phyloP scores from a whole-genome alignment of 2,329 filamentous ascomycete species.

The Xylaria hypoxylon region DNA sequence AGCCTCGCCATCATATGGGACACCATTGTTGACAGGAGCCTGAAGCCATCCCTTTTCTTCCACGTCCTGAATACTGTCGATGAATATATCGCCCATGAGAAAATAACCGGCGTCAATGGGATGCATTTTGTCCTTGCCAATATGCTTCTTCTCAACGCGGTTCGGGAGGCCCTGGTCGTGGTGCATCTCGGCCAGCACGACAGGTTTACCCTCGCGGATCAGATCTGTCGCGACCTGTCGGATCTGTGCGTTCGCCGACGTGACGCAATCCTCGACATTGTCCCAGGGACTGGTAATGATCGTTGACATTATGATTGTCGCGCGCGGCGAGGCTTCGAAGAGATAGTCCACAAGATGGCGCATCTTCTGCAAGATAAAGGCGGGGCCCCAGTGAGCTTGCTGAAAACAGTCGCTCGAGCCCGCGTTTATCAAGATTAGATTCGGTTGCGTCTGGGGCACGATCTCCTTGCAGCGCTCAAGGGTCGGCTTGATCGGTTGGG shows the following conservation, averaged over 20 bases:
- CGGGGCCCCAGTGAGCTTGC: constrained; percentile 45
- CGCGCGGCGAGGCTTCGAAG: constrained; percentile 46
- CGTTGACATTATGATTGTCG: constrained; percentile 48
- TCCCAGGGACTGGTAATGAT: constrained; percentile 48
- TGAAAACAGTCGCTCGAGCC: constrained; percentile 49
- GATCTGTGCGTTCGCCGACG: constrained; percentile 48
- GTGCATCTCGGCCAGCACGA: constrained; percentile 48
- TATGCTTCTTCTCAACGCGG: constrained; percentile 43
- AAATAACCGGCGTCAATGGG: constrained; percentile 48
- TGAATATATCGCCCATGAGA: constrained; percentile 50
- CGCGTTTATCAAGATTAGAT: constrained; percentile 48
- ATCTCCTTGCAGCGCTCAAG: constrained; percentile 46
- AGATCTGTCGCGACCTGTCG: constrained; percentile 46
- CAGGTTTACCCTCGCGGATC: constrained; percentile 46
- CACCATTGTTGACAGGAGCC: constrained; percentile 40
- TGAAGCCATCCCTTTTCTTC: constrained; percentile 45
- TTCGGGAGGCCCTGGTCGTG: constrained; percentile 46
- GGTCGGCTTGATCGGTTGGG: constrained; percentile 47
- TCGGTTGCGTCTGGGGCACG: constrained; percentile 47
- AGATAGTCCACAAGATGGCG: constrained; percentile 47
- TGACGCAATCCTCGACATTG: constrained; percentile 46
- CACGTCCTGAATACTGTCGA: constrained; percentile 46
- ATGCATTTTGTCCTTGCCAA: constrained; percentile 48
- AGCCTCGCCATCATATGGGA: constrained; percentile 38
- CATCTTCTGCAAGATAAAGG: constrained; percentile 44